phyloP scores from a whole-genome alignment of 768 basidiomycete species.

The Trametopsis cervina region DNA sequence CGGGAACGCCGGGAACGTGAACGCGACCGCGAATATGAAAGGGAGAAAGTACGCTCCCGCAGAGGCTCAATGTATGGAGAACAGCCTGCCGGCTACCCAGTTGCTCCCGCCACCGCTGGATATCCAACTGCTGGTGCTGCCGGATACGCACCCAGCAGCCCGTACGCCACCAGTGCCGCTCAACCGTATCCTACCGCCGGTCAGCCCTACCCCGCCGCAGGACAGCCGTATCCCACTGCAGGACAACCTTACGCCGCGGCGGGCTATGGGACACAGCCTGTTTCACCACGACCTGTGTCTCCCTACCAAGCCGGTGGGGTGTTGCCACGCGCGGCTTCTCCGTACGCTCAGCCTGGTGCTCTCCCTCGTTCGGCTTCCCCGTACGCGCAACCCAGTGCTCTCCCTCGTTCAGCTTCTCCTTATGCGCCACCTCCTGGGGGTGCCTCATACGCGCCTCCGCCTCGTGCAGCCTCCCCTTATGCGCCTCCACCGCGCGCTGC shows the following conservation, averaged over 20 bases:
- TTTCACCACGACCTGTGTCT: conserved; percentile 12
- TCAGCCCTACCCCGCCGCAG: not conserved
- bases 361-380: conserved; percentile 16
- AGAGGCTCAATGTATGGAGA: conserved; percentile 14
- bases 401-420: conserved; percentile 12
- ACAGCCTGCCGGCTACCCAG: conserved; percentile 20
- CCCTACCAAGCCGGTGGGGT: conserved; percentile 14
- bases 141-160: not conserved
- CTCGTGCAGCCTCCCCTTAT: conserved; percentile 20
- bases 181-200: not conserved
- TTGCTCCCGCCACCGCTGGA: conserved; percentile 5
- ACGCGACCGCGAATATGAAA: conserved; percentile 1
- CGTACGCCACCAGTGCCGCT: not conserved
- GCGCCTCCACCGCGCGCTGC: not conserved
- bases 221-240: not conserved
- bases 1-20: conserved; percentile 4
- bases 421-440: conserved; percentile 12
- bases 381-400: conserved; percentile 8
- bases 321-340: conserved; percentile 15
- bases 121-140: not conserved
- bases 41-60: conserved; percentile 3
- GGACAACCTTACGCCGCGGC: conserved; percentile 10
- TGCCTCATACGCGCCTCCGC: conserved; percentile 17
- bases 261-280: conserved; percentile 13
- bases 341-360: conserved; percentile 11